Base-by-base conservation (phyloP, 129 eudicot species). In the Centrapalus pauciflorus region DNA sequence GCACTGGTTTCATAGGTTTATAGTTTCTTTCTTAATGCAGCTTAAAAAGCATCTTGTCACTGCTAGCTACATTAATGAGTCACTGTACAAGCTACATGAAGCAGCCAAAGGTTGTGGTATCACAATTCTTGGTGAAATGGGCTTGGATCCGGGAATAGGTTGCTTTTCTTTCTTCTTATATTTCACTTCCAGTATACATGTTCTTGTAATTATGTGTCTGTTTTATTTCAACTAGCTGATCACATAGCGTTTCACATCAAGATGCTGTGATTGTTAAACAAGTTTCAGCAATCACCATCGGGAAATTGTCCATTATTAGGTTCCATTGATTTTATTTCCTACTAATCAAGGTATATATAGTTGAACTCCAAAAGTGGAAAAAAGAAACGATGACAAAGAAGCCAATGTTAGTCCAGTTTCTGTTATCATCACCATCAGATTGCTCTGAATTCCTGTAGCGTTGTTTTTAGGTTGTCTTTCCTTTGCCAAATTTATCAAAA, bases 141-240 rank as follows among this genome's bases (percentile, higher is more conserved):
- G 99, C 55, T 71, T 94, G 85, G 99, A 94, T 76, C 99, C 99
- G 61, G 99, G 99, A 82, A 86, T 94, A 80, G 99, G 99, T 89
- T 76, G 30, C 24, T 12, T 48, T 51, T 24, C 51, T 38, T 66
- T 66, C 71, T 56, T 24, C 41, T 51, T 62, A 16, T 11, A 49
- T 34, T 34, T 24, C 25, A 7, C 7, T 20, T 21, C 7, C 35
- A 57, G 43, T 21, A 35, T 20, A 35, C 26, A 34, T 34, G n/a
- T 40, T 16, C 41, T 34, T 52, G 2, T 72, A 62, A 69, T 7
- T 43, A 69, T 55, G 41, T n/a, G 12, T 8, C 8, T 40, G 13
- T 38, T n/a, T 35, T 33, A n/a, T 16, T 34, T 71, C 63, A 23
- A 45, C 35, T 23, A 67, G 72, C 35, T 67, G 72, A 57, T 17